Base-by-base conservation (phyloP, 2,329 filamentous ascomycete genomes). In the Elsinoe perseae region DNA sequence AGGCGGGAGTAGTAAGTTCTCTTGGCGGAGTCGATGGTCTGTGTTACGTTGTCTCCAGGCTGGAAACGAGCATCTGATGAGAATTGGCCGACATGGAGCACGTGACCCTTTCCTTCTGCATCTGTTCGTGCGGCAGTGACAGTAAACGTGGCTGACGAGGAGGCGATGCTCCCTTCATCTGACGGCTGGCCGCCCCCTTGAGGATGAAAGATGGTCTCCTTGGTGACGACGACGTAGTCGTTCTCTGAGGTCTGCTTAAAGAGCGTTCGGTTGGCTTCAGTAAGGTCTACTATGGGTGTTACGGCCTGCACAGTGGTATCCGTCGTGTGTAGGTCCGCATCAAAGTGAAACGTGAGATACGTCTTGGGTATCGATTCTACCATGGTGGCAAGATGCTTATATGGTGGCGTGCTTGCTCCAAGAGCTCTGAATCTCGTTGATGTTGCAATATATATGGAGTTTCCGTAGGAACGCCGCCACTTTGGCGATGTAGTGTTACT, bases 1-100 rank as follows among this genome's bases (percentile, higher is more conserved):
- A 85, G 75, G 1, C 85, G 79, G 0, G 84, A 87, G 70, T 85
- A 82, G 0, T 86, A 73, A 0, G 75, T 64, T 0, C 86, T 77
- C 61, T 82, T 85, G 16, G 79, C 76, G 0, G 63, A 69, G 65
- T 89, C 80, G 56, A 89, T 80, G 10, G 64, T 61, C 64, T 87
- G 85, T 6, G 72, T 69, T 12, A 85, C 73, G 4, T 53, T 40
- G 8, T 60, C 57, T 16, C 59, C 54, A 18, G 40, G 27, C 1
- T 28, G 16, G 18, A 61, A 59, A 4, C 16, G n/a, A 38, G 52
- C 30, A 12, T 52, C 56, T 7, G 25, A 4, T 12, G 58, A 36
- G 53, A 61, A 62, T 14, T 50, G 32, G n/a, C 61, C 59, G 36
- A 61, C 58, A 44, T 63, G 61, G 14, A 62, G 30, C 20, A 63